phyloP scores from a whole-genome alignment of 257 asterid genomes.

The Orobanche coerulescens region DNA sequence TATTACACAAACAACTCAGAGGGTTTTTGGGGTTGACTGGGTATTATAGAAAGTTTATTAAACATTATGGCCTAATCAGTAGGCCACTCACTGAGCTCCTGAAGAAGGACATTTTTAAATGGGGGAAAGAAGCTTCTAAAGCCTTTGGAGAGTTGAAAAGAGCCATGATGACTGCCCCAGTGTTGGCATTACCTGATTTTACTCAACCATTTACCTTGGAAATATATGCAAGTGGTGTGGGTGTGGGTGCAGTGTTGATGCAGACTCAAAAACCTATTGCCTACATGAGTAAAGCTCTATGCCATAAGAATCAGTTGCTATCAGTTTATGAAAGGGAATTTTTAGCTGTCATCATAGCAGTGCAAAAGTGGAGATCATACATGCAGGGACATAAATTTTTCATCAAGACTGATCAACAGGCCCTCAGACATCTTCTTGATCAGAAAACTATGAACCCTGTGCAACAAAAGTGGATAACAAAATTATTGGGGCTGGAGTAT shows the following conservation, averaged over 20 bases:
- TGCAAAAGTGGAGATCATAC: not conserved
- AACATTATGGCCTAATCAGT: not conserved
- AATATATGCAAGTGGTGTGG: not conserved
- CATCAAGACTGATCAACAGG: not conserved
- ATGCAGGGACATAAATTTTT: not conserved
- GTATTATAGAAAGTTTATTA: not conserved
- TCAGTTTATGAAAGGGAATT: not conserved
- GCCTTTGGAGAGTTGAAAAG: not conserved
- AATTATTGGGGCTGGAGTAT: not conserved
- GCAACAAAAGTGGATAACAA: not conserved
- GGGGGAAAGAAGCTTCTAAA: not conserved
- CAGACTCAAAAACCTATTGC: not conserved
- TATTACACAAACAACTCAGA: not conserved
- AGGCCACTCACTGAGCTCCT: not conserved
- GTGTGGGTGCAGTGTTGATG: not conserved
- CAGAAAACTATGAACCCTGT: no score
- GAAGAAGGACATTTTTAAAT: not conserved
- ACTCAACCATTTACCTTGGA: no score
- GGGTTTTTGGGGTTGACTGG: not conserved
- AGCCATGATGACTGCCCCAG: not conserved
- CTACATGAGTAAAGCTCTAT: not conserved
- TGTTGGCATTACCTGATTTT: not conserved
- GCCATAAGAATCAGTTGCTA: not conserved
- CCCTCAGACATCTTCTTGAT: no score
- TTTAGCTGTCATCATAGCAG: not conserved